Percentiles rank a stretch among this genome's conserved stretches.
These are phyloP conservation scores for Micractinium conductrix DNA, from an alignment of 139 green algal genomes.

Conservation along the genomic window DNA sequence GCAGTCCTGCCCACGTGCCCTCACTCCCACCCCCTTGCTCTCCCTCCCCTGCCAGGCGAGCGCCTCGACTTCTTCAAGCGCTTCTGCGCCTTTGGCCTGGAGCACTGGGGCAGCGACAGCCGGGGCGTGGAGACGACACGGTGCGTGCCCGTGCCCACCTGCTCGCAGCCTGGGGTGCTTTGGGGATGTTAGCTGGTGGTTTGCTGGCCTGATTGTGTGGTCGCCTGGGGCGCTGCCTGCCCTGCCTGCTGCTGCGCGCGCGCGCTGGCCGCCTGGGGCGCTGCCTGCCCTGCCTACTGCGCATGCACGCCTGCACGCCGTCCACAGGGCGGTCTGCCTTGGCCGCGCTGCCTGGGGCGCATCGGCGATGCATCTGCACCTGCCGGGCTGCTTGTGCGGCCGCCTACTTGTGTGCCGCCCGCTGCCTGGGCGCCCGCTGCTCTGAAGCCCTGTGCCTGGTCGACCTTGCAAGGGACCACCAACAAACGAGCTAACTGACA, in stretches of 20 bases:
- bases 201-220: no score
- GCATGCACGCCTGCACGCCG: not conserved
- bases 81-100: conserved; percentile 80
- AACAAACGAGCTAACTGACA: no score
- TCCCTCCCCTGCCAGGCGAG: conserved; percentile 58
- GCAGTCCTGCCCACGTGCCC: no score
- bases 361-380: no score
- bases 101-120: conserved; percentile 95
- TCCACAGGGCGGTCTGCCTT: no score
- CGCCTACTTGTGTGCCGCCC: no score
- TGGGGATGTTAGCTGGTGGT: not conserved
- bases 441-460: no score
- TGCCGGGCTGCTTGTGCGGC: no score
- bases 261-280: not conserved
- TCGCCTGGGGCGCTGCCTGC: not conserved
- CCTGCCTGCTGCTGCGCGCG: not conserved
- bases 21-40: not conserved
- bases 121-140: conserved; percentile 93
- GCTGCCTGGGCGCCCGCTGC: no score
- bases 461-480: no score
- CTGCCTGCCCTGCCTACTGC: not conserved
- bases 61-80: conserved; percentile 87
- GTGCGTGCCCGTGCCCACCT: no score
- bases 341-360: no score
- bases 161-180: not conserved